phyloP scores from a whole-genome alignment of 768 basidiomycete genomes.

The Xerocomus brunneocitrinus region DNA sequence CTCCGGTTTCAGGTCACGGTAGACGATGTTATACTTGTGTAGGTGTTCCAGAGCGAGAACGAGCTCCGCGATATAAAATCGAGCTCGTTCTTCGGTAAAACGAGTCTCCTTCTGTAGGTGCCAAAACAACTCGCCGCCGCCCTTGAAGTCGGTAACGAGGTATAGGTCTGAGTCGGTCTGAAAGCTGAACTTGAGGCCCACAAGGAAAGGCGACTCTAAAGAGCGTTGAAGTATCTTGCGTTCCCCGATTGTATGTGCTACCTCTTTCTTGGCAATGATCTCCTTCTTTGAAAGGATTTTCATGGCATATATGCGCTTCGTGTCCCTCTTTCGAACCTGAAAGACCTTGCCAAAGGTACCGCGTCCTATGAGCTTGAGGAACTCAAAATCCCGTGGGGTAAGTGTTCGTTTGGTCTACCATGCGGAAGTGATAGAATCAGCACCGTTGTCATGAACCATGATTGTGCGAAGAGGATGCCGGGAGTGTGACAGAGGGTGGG shows the following conservation, averaged over 20 bases:
- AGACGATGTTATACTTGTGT: conserved; percentile 96
- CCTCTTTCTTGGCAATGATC: conserved; percentile 98
- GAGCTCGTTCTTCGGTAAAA: conserved; percentile 88
- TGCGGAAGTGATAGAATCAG: conserved; percentile 16
- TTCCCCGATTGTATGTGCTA: conserved; percentile 98
- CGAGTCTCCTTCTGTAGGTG: conserved; percentile 94
- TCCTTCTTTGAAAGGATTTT: conserved; percentile 98
- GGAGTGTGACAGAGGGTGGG: conserved; percentile 23
- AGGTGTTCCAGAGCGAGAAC: conserved; percentile 93
- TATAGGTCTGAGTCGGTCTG: conserved; percentile 95
- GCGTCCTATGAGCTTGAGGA: conserved; percentile 96
- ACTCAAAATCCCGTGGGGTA: conserved; percentile 95
- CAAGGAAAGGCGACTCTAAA: conserved; percentile 91
- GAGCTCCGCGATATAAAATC: conserved; percentile 96
- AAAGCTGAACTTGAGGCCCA: conserved; percentile 97
- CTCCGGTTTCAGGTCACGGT: conserved; percentile 95
- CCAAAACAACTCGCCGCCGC: conserved; percentile 98
- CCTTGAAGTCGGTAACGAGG: conserved; percentile 98
- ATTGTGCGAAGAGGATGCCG: conserved; percentile 22
- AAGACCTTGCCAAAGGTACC: conserved; percentile 99
- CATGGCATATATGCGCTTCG: conserved; percentile 99
- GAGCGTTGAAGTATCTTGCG: conserved; percentile 96
- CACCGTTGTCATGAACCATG: conserved; percentile 17
- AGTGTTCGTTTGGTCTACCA: conserved; percentile 77
- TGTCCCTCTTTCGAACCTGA: conserved; percentile 97